A percentile compares a stretch with the other conserved stretches of the same genome.
Conservation (phyloP, 2,329 filamentous ascomycete species). For the Leptographium procerum region DNA sequence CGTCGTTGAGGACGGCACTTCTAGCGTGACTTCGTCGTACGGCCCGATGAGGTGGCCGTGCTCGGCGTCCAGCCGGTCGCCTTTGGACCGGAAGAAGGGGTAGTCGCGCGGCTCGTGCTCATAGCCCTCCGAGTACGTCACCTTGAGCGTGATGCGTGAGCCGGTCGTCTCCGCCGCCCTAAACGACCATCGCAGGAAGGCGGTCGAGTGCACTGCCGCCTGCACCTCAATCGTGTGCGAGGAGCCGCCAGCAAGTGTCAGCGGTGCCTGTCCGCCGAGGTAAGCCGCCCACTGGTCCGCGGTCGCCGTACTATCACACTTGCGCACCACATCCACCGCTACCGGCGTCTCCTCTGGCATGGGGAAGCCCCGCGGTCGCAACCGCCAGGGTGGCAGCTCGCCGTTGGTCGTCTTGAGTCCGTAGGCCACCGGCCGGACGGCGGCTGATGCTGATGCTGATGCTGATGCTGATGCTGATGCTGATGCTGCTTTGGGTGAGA, state of each 20-base stretch:
- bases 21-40: conserved; percentile 21
- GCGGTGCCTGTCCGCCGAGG: conserved; percentile 4
- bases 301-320: conserved; percentile 11
- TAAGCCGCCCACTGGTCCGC: conserved; percentile 9
- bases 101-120: conserved; percentile 22
- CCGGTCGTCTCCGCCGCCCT: neutral
- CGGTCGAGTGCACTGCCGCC: conserved; percentile 18
- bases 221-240: conserved; percentile 16
- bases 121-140: conserved; percentile 23
- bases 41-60: conserved; percentile 20
- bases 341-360: conserved; percentile 18
- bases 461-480: no score
- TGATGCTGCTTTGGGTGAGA: neutral
- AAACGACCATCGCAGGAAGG: conserved; percentile 15
- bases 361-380: conserved; percentile 25
- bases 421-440: conserved; percentile 16
- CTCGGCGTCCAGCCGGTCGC: conserved; percentile 21
- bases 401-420: conserved; percentile 24
- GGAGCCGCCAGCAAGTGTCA: conserved; percentile 10
- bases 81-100: conserved; percentile 27
- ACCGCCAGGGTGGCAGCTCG: conserved; percentile 26
- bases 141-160: conserved; percentile 11
- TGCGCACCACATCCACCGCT: conserved; percentile 13
- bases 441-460: neutral
- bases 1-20: conserved; percentile 13